phyloP scores from a whole-genome alignment of 2,329 filamentous ascomycete genomes.

The Aquanectria penicillioides region DNA sequence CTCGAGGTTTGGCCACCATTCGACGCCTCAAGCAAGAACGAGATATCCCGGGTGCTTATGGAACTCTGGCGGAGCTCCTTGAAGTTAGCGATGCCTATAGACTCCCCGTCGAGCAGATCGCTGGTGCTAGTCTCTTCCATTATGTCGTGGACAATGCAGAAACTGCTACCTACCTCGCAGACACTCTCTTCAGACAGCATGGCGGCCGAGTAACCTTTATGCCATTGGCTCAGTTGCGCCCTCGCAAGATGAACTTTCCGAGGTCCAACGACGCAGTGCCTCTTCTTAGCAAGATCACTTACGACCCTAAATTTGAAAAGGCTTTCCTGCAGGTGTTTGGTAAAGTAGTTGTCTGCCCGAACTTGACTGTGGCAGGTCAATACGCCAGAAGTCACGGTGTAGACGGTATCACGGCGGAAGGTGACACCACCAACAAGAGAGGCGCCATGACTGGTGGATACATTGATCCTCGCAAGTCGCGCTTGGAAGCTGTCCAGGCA shows the following conservation, averaged over 20 bases:
- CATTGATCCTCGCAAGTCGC: constrained; percentile 85
- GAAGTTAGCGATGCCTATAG: constrained; percentile 86
- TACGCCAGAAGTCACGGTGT: constrained; percentile 93
- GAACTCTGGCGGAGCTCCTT: constrained; percentile 92
- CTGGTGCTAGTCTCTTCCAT: constrained; percentile 92
- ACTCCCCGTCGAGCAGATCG: constrained; percentile 90
- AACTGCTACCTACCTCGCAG: constrained; percentile 84
- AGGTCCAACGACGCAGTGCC: constrained; percentile 88
- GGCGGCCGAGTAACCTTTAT: constrained; percentile 94
- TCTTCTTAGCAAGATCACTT: constrained; percentile 85
- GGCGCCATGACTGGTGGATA: constrained; percentile 96
- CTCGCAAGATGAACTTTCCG: constrained; percentile 78
- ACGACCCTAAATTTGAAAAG: constrained; percentile 78
- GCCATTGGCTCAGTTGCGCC: constrained; percentile 84
- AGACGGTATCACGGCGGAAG: constrained; percentile 92
- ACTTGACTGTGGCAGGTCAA: constrained; percentile 85
- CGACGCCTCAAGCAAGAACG: constrained; percentile 82
- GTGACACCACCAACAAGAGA: constrained; percentile 93
- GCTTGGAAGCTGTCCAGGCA: constrained; percentile 83
- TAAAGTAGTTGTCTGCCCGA: constrained; percentile 93
- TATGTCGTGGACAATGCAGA: constrained; percentile 94
- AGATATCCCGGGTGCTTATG: constrained; percentile 87
- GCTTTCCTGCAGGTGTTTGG: constrained; percentile 97
- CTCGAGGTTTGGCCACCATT: constrained; percentile 86
- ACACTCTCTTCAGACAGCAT: constrained; percentile 80